Base-by-base conservation (phyloP, 2,329 filamentous ascomycete species). In the Ascocoryne sarcoides region DNA sequence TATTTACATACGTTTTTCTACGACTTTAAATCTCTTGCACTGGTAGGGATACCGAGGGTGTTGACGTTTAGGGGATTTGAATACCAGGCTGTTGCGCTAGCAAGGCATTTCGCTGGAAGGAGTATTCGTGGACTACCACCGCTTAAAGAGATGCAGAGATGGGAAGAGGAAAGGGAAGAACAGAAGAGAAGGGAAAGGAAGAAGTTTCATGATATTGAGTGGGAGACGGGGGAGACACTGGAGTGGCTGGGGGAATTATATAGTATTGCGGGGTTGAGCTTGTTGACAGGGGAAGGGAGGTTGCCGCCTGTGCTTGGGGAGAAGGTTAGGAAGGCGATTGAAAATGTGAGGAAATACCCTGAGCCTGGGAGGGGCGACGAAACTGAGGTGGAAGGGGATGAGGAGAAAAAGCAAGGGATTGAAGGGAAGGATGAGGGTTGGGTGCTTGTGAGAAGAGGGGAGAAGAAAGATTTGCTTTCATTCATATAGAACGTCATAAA, bases 1-100 rank as follows among this genome's bases (percentile, higher is more conserved):
- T 78, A 74, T 47, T 65, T 63, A 57, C 73, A 76, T 50, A 73
- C 70, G 0, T 76, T 76, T 53, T 63, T 73, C 36, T 65, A 60
- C 1, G 63, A 67, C 16, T 66, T 66, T 30, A 55, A 63, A 0
- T 70, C 66, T 0, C 56, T 79, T 0, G 74, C 62, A 0, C 58
- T 75, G 9, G 63, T 76, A 0, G 74, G 73, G 0, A 51, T 75
- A 4, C 71, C 71, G 2, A 64, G 70, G 1, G 66, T 66, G 0
- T 53, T 72, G 10, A 74, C 70, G 0, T 75, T 75, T 42, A 56
- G 71, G 5, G 69, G 67, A 26, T 75, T 75, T 45, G 72, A 75
- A 52, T 75, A 75, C 45, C 72, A 75, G 51, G 71, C 69, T 2
- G 60, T 75, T 30, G 70, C 71, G 1, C 55, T 75, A 0, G 70